Base-by-base conservation (phyloP, 2,329 filamentous ascomycete genomes). In the Celoporthe dispersa region DNA sequence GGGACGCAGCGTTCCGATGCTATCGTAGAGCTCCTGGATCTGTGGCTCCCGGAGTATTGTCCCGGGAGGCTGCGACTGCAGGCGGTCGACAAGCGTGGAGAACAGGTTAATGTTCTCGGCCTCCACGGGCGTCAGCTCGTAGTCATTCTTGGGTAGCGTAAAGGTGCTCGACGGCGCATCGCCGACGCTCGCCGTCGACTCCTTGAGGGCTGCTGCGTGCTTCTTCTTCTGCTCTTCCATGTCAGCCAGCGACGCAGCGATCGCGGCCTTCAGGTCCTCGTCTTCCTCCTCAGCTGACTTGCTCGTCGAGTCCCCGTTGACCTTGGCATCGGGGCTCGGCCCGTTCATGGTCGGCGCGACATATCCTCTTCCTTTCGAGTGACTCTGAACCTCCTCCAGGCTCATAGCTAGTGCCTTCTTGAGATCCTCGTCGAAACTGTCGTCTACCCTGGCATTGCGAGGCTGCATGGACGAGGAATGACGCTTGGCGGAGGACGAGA, bases 171-270 rank as follows among this genome's bases (percentile, higher is more conserved):
- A 80, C 2, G 83, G 79, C 3, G 83, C 79, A 22, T 83, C 80
- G 35, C 84, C 82, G 1, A 85, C 82, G 51, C 83, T 85, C 0
- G 87, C 86, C 1, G 91, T 88, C 11, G 70, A 68, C 77, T 93
- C 90, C 78, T 96, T 97, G 75, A 98, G 86, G 1, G 90, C 90
- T 6, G 92, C 92, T 1, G 94, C 90, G 79, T 98, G 94, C 75
- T 90, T 91, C 81, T 95, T 92, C 84, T 99, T 98, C 79, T 99
- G 95, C 79, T 98, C 93, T 80, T 99, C 96, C 94, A 98, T 98
- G 77, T 99, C 96, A 33, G 93, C 92, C 70, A 99, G 80, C 6
- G 96, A 98, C 25, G 97, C 94, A 48, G 94, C 95, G 78, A 99
- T 98, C 4, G 96, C 96, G 35, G 95, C 94, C 78, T 96, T 97